These are phyloP conservation scores for Crithidia brevicula DNA, from an alignment of 208 protist species.

Conservation along the genomic window DNA sequence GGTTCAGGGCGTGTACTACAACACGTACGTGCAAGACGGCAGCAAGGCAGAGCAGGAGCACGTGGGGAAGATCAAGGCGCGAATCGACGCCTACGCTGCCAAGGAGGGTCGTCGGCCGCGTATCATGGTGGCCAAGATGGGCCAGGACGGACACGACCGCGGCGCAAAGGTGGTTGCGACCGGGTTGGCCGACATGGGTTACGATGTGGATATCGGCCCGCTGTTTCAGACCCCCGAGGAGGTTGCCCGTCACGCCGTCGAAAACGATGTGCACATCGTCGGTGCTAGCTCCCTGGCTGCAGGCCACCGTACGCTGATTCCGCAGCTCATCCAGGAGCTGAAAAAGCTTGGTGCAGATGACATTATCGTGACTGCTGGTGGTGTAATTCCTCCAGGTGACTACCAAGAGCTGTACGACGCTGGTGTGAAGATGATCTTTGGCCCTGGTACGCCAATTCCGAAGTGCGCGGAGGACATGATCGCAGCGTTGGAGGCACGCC, in stretches of 20 bases:
- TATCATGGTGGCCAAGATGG: conserved; percentile 97
- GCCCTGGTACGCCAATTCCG: conserved; percentile 83
- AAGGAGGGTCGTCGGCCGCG: conserved; percentile 92
- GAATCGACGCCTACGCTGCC: conserved; percentile 67
- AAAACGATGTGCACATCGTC: conserved; percentile 96
- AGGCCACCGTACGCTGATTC: conserved; percentile 92
- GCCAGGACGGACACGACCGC: conserved; percentile 96
- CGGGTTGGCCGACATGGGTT: conserved; percentile 96
- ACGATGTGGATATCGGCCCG: conserved; percentile 96
- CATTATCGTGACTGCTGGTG: conserved; percentile 82
- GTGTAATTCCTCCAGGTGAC: conserved; percentile 90
- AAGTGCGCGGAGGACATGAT: conserved; percentile 57
- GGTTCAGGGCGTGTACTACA: conserved; percentile 87
- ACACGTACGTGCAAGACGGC: conserved; percentile 50
- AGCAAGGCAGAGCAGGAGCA: conserved; percentile 48
- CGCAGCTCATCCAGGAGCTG: conserved; percentile 89
- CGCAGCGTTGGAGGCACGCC: conserved; percentile 41
- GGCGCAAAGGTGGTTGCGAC: conserved; percentile 96
- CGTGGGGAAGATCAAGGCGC: conserved; percentile 42
- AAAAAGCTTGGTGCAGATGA: conserved; percentile 65
- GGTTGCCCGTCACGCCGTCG: conserved; percentile 84
- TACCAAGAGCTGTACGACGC: conserved; percentile 94
- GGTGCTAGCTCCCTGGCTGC: conserved; percentile 76
- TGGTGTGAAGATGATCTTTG: conserved; percentile 94
- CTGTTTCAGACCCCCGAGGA: conserved; percentile 91